phyloP scores from a whole-genome alignment of 2,329 filamentous ascomycete genomes.

The Cucurbitaria berberidis region DNA sequence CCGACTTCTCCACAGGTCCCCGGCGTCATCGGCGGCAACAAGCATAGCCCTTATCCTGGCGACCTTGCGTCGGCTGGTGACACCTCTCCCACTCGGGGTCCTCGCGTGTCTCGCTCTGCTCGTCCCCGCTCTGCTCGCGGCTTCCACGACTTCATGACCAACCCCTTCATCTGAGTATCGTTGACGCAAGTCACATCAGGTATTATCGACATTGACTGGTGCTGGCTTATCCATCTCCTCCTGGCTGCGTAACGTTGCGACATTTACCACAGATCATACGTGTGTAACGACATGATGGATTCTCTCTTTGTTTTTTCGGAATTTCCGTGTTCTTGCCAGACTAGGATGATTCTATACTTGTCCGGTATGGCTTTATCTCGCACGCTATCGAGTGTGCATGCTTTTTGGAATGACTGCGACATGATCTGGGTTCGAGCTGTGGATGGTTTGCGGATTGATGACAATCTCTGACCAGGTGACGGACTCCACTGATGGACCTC shows the following conservation, averaged over 20 bases:
- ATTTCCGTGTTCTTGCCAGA: constrained; percentile 22
- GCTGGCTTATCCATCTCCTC: constrained; percentile 3
- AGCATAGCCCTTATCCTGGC: constrained; percentile 5
- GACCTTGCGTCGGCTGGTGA: background rate
- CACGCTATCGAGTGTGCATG: constrained; percentile 12
- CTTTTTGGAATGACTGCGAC: constrained; percentile 13
- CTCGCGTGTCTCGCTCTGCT: constrained; percentile 11
- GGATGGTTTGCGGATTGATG: constrained; percentile 20
- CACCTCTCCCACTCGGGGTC: constrained; percentile 17
- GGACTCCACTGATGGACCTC: constrained; percentile 12
- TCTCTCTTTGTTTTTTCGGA: constrained; percentile 16
- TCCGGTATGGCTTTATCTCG: constrained; percentile 7
- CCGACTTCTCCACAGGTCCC: constrained; percentile 8
- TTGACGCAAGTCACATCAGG: background rate
- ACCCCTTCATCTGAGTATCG: constrained; percentile 18
- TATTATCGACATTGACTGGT: background rate
- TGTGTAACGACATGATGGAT: constrained; percentile 2
- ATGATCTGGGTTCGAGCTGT: constrained; percentile 21
- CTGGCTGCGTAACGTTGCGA: constrained; percentile 7
- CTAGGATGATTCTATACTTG: constrained; percentile 13
- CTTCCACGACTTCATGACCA: constrained; percentile 7
- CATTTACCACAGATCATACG: constrained; percentile 1
- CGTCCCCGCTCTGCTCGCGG: constrained; percentile 10
- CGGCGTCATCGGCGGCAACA: constrained; percentile 33
- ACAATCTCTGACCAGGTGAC: constrained; percentile 28